These are phyloP conservation scores for Petunia axillaris DNA, from an alignment of 257 asterid genomes.

Conservation along the genomic window DNA sequence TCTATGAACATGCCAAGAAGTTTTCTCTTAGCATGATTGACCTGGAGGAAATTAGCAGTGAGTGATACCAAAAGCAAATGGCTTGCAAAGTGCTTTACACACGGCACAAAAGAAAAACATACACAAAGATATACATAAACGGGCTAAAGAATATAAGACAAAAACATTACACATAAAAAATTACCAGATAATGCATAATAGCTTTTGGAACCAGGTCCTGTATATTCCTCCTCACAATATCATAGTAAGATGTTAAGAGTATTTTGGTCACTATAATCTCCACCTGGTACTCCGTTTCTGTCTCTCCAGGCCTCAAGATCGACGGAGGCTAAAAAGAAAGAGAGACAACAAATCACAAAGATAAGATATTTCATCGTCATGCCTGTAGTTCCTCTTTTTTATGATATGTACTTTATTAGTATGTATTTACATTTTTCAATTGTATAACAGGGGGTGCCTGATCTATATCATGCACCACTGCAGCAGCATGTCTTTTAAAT, in stretches of 20 bases:
- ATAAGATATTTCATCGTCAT: neutral
- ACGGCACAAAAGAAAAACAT: neutral
- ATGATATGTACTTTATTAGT: neutral
- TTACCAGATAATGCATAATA: constrained; percentile 71
- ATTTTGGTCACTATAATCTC: constrained; percentile 60
- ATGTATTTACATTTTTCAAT: constrained; percentile 18
- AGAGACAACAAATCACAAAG: constrained; percentile 19
- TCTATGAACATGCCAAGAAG: constrained; percentile 29
- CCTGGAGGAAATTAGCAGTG: constrained; percentile 24
- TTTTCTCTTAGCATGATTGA: constrained; percentile 32
- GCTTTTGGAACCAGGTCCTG: constrained; percentile 78
- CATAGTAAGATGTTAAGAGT: constrained; percentile 64
- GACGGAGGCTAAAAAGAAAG: constrained; percentile 50
- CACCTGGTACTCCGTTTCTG: constrained; percentile 55
- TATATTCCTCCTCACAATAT: constrained; percentile 67
- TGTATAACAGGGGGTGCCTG: constrained; percentile 26
- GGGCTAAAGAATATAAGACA: neutral
- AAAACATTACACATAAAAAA: neutral
- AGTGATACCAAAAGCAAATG: neutral
- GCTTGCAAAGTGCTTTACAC: too few species aligned
- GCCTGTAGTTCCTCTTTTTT: neutral
- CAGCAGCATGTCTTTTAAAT: constrained; percentile 21
- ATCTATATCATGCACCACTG: constrained; percentile 9
- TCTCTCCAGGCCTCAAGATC: constrained; percentile 56
- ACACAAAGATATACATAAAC: neutral